These are phyloP conservation scores for Mycocentrospora acerina DNA, from an alignment of 2,329 filamentous ascomycete species.

Conservation along the genomic window DNA sequence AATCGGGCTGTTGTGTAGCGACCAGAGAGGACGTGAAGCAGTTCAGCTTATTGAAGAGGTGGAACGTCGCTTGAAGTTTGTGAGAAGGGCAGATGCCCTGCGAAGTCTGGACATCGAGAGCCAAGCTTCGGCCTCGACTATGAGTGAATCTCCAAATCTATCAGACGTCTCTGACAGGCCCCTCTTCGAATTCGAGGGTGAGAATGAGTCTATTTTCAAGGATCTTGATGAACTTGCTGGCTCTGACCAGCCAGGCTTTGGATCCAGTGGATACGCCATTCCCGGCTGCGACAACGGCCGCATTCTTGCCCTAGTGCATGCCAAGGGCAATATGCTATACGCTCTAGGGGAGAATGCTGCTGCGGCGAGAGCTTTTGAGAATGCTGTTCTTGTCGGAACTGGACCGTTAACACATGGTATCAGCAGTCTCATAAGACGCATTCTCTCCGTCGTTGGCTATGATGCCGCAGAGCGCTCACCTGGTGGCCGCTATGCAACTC, in stretches of 20 bases:
- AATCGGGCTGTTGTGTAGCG: conserved; percentile 80
- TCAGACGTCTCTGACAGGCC: conserved; percentile 60
- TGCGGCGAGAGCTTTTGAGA: conserved; percentile 89
- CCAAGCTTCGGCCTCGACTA: conserved; percentile 62
- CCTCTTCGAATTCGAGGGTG: conserved; percentile 56
- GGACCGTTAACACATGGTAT: conserved; percentile 72
- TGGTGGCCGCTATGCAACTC: conserved; percentile 26
- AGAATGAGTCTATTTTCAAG: conserved; percentile 41
- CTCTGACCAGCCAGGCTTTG: conserved; percentile 59
- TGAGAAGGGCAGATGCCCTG: conserved; percentile 49
- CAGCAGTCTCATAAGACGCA: conserved; percentile 73
- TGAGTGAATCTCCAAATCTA: conserved; percentile 55
- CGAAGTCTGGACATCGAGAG: conserved; percentile 57
- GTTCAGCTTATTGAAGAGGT: conserved; percentile 85
- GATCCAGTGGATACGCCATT: conserved; percentile 81
- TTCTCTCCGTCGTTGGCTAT: conserved; percentile 66
- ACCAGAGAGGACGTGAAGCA: conserved; percentile 79
- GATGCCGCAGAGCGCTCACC: conserved; percentile 39
- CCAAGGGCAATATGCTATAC: conserved; percentile 98
- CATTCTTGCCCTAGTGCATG: conserved; percentile 90
- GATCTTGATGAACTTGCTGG: conserved; percentile 45
- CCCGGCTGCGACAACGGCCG: conserved; percentile 86
- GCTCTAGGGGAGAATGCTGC: conserved; percentile 76
- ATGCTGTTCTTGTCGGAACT: conserved; percentile 85
- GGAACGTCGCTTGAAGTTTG: conserved; percentile 67